A percentile compares a stretch with the other conserved stretches of the same genome.
phyloP scores from a whole-genome alignment of 495 filamentous ascomycete species.

The Lasiosphaeria hispida region DNA sequence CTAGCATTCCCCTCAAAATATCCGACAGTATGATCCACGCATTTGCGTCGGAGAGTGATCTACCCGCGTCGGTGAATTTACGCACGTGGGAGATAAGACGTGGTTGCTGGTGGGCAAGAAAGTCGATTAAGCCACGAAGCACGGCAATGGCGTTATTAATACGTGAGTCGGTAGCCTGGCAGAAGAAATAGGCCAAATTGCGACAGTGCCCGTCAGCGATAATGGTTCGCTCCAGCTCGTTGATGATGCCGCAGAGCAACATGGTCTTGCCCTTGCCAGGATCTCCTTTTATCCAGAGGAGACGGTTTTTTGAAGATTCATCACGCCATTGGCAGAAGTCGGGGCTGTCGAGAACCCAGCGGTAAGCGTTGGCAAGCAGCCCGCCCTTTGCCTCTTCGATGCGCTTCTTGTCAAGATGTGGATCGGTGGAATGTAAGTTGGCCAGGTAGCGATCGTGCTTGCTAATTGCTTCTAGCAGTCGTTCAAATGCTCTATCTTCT shows the following conservation, averaged over 20 bases:
- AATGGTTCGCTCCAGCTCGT: slow-evolving; percentile 34
- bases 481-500: not conserved
- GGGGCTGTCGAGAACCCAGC: not conserved
- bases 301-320: not conserved
- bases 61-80: slow-evolving; percentile 30
- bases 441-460: not conserved
- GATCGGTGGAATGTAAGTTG: not conserved
- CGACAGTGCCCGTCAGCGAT: slow-evolving; percentile 49
- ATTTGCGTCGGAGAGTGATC: slow-evolving; percentile 32
- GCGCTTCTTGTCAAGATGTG: not conserved
- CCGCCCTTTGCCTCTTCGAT: not conserved
- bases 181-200: too few relatives aligned
- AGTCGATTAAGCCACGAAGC: slow-evolving; percentile 42
- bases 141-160: slow-evolving; percentile 43
- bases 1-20: slow-evolving; percentile 32
- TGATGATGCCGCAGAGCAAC: slow-evolving; percentile 3
- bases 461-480: not conserved
- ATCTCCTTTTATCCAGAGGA: too few relatives aligned
- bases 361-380: not conserved
- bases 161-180: too few relatives aligned
- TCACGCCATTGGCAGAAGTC: not conserved
- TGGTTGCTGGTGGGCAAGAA: slow-evolving; percentile 35
- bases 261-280: too few relatives aligned
- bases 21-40: slow-evolving; percentile 26
- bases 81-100: too few relatives aligned